Conservation (phyloP, 495 filamentous ascomycete species). For the Niebla homalea region DNA sequence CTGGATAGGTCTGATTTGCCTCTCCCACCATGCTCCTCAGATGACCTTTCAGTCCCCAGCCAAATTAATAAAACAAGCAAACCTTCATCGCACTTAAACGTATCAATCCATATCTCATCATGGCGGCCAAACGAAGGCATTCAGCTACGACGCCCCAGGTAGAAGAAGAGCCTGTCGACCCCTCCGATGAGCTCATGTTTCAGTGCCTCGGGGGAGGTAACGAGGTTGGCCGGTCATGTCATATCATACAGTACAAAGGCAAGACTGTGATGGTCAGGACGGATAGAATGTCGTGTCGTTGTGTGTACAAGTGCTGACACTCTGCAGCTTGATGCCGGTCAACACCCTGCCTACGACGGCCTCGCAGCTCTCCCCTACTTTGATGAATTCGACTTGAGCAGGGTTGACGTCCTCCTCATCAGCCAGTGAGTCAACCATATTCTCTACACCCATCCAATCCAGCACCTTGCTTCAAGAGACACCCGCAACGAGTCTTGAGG, state of each 20-base stretch:
- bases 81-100: no score
- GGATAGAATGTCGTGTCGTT: constrained; percentile 10
- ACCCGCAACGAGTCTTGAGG: no score
- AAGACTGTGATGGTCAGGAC: constrained; percentile 88
- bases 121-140: constrained; percentile 68
- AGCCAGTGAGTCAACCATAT: constrained; percentile 69
- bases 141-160: constrained; percentile 45
- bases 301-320: not conserved
- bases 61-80: no score
- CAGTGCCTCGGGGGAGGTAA: constrained; percentile 89
- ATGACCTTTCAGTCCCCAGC: no score
- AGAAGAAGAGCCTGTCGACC: constrained; percentile 52
- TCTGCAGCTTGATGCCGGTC: constrained; percentile 79
- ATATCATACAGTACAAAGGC: constrained; percentile 96
- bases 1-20: no score
- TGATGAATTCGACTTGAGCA: constrained; percentile 95
- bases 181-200: constrained; percentile 82
- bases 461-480: no score
- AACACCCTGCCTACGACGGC: constrained; percentile 94
- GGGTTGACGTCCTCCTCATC: constrained; percentile 89
- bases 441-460: constrained; percentile 1
- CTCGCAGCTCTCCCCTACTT: constrained; percentile 91
- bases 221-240: constrained; percentile 92
- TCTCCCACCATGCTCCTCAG: no score
- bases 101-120: constrained; percentile 18